A percentile compares a stretch with the other conserved stretches of the same genome.
These are phyloP conservation scores for Lupinus albus DNA, from an alignment of 306 rosid species.

Conservation along the genomic window DNA sequence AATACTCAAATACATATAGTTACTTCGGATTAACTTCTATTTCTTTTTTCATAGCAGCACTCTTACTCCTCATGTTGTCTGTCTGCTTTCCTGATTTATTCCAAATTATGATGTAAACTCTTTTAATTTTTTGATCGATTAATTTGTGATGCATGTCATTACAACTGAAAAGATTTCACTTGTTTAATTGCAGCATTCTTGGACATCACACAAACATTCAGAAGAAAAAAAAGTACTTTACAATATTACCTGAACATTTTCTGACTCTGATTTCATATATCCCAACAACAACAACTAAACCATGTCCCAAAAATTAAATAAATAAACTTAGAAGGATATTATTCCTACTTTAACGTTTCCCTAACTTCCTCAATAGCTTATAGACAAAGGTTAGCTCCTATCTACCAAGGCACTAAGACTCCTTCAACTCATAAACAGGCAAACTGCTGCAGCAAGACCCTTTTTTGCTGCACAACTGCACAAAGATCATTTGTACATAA, in stretches of 20 bases:
- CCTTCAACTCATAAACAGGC: neutral
- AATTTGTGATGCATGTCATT: slow-evolving; percentile 1
- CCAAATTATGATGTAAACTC: neutral
- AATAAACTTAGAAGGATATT: neutral
- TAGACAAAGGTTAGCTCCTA: neutral
- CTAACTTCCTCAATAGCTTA: neutral
- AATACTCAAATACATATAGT: neutral
- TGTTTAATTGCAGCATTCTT: slow-evolving; percentile 18
- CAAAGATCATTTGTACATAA: neutral
- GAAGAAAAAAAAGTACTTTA: slow-evolving; percentile 12
- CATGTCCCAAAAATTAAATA: neutral
- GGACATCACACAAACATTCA: slow-evolving; percentile 17
- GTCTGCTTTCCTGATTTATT: neutral
- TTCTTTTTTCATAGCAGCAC: slow-evolving; percentile 3
- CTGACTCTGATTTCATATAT: slow-evolving; percentile 17
- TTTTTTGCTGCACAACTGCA: too few relatives aligned
- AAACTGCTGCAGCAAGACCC: neutral
- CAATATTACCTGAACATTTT: neutral
- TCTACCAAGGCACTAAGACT: neutral
- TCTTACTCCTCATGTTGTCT: neutral
- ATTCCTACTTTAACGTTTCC: neutral
- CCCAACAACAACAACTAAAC: slow-evolving; percentile 11
- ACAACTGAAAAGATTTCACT: neutral
- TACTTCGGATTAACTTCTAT: neutral
- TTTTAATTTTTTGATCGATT: slow-evolving; percentile 1